A percentile compares a stretch with the other conserved stretches of the same genome.
Evolutionary conservation across 805 yeast genomes (phyloP).

Genomic region (Tetrapisispora arboricola): DNA sequence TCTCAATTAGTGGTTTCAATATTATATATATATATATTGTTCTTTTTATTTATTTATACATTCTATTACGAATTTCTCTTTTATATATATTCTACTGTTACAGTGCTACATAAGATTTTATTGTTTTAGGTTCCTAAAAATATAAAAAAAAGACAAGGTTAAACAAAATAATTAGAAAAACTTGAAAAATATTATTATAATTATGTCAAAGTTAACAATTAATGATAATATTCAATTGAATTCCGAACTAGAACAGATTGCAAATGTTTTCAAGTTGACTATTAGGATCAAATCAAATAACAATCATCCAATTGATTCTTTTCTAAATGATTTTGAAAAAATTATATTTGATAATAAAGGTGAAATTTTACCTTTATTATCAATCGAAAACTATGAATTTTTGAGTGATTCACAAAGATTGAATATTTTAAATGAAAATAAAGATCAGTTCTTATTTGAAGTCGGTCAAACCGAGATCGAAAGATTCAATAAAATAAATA

Average conservation of each 20-base stretch:
- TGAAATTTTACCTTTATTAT: slow-evolving; percentile 11
- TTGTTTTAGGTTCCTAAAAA: too few relatives aligned
- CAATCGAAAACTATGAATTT: slow-evolving; percentile 25
- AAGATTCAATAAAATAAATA: slow-evolving; percentile 3
- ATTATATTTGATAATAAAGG: slow-evolving; percentile 10
- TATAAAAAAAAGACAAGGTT: too few relatives aligned
- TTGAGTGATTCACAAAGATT: slow-evolving; percentile 17
- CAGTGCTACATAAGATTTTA: too few relatives aligned
- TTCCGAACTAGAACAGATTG: slow-evolving; percentile 20
- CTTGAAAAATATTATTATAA: too few relatives aligned
- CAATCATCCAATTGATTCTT: not conserved
- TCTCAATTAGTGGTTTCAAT: too few relatives aligned
- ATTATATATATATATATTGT: too few relatives aligned
- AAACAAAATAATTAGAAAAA: too few relatives aligned
- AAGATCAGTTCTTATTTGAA: slow-evolving; percentile 19
- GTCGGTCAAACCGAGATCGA: slow-evolving; percentile 14
- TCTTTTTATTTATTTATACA: too few relatives aligned
- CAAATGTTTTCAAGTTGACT: slow-evolving; percentile 21
- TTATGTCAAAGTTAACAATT: not conserved
- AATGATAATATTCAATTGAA: not conserved
- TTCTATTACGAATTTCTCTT: too few relatives aligned
- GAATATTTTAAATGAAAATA: slow-evolving; percentile 12
- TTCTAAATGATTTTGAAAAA: slow-evolving; percentile 3
- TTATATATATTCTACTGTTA: too few relatives aligned
- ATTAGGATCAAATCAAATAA: slow-evolving; percentile 17